phyloP scores from a whole-genome alignment of 176 grass and related monocot genomes.

The Saccharum officinarum region DNA sequence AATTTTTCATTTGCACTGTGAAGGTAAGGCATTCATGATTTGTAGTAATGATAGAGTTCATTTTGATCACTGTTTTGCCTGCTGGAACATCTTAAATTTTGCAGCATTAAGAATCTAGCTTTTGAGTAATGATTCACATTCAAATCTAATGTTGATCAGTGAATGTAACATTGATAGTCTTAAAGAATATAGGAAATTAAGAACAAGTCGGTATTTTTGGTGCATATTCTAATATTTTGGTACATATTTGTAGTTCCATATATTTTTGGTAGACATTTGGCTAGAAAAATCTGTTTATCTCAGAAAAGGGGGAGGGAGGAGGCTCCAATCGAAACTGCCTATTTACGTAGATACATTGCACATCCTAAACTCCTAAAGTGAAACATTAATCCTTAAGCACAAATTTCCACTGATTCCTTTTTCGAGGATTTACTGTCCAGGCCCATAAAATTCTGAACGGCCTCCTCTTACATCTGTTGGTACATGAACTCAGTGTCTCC shows the following conservation, averaged over 20 bases:
- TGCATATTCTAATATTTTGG: background rate
- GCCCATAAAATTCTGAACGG: background rate
- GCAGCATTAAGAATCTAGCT: background rate
- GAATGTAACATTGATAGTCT: background rate
- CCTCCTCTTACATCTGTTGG: background rate
- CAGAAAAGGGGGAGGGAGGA: background rate
- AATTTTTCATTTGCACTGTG: constrained; percentile 71
- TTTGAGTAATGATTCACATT: background rate
- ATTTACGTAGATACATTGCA: background rate
- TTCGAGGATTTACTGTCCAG: background rate
- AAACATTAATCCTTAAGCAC: constrained; percentile 3
- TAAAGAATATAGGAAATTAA: background rate
- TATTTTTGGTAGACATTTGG: too few species aligned
- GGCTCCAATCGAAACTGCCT: background rate
- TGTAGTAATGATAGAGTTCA: background rate
- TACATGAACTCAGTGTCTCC: constrained; percentile 6
- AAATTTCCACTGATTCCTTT: background rate
- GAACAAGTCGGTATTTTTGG: background rate
- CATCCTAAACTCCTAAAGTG: background rate
- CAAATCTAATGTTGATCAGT: background rate
- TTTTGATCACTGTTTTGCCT: constrained; percentile 1
- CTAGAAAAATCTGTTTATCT: background rate
- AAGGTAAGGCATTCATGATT: constrained; percentile 47
- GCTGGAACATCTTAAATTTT: background rate
- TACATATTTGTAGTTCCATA: background rate